A percentile compares a stretch with the other conserved stretches of the same genome.
Evolutionary conservation across 345 rosid species (phyloP).

Genomic region (Chamaenerion angustifolium): DNA sequence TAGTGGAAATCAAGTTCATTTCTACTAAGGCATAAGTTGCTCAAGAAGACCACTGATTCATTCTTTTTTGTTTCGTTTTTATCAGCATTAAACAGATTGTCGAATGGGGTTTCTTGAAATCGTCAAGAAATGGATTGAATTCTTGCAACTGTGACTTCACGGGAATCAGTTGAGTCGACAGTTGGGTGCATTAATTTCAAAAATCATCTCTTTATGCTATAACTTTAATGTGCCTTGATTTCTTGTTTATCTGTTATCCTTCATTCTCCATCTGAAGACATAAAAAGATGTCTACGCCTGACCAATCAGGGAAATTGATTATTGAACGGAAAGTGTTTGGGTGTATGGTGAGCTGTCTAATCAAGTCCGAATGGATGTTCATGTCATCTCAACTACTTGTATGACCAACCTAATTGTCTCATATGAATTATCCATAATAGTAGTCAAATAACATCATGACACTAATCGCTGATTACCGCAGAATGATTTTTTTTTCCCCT

Average conservation of each 20-base stretch:
- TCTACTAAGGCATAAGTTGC: no score
- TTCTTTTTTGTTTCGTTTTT: no score
- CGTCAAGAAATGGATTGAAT: neutral
- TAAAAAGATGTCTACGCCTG: constrained; percentile 6
- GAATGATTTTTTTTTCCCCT: no score
- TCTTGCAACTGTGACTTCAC: constrained; percentile 31
- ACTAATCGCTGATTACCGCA: neutral
- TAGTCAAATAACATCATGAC: neutral
- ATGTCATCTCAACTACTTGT: neutral
- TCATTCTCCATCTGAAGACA: constrained; percentile 10
- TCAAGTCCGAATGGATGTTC: neutral
- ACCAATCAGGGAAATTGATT: constrained; percentile 7
- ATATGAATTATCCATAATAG: neutral
- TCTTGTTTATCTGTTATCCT: constrained; percentile 9
- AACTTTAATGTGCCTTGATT: constrained; percentile 23
- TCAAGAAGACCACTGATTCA: no score
- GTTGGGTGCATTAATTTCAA: constrained; percentile 24
- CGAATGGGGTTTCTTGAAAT: neutral
- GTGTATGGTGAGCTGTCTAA: neutral
- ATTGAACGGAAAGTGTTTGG: constrained; percentile 6
- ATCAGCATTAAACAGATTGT: no score
- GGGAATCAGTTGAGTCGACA: constrained; percentile 20
- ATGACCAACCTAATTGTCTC: neutral
- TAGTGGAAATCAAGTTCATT: no score
- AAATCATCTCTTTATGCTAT: constrained; percentile 11